Conservation (phyloP, 192 early-diverging fungal species). For the Backusella circina region DNA sequence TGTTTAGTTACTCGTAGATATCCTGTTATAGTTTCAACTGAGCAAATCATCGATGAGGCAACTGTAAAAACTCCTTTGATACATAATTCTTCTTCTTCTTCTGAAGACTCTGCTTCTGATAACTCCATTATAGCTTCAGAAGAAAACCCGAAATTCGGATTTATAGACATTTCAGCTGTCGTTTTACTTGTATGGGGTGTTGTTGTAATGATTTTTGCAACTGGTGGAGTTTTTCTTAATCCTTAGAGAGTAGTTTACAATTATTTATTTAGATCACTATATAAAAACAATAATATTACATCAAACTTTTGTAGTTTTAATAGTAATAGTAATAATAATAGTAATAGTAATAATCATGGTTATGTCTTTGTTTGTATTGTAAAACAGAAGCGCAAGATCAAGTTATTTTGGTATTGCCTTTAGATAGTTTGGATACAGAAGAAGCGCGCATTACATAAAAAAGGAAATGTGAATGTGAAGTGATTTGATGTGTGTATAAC, state of each 20-base stretch:
- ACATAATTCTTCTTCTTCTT: not conserved
- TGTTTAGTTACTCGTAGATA: constrained; percentile 27
- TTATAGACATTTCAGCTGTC: constrained; percentile 22
- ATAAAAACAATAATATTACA: not conserved
- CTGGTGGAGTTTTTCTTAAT: constrained; percentile 6
- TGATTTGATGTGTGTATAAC: not conserved
- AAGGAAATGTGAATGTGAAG: not conserved
- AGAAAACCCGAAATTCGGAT: not conserved
- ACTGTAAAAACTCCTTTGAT: not conserved
- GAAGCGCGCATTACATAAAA: not conserved
- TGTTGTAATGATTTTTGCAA: constrained; percentile 49
- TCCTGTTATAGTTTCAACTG: too few relatives aligned
- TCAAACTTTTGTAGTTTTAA: not conserved
- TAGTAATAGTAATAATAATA: not conserved
- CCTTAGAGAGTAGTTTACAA: not conserved
- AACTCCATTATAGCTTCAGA: not conserved
- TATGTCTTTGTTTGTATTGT: not conserved
- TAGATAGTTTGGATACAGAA: not conserved
- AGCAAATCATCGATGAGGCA: not conserved
- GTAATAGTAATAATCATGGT: not conserved
- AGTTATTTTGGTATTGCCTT: not conserved
- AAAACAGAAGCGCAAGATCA: not conserved
- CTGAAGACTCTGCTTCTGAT: constrained; percentile 11
- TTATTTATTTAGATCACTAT: not conserved
- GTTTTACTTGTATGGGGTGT: constrained; percentile 40